Percentiles rank a stretch among this genome's conserved stretches.
phyloP scores from a whole-genome alignment of 176 grass and related monocot genomes.

The Rhipidocladum racemiflorum region DNA sequence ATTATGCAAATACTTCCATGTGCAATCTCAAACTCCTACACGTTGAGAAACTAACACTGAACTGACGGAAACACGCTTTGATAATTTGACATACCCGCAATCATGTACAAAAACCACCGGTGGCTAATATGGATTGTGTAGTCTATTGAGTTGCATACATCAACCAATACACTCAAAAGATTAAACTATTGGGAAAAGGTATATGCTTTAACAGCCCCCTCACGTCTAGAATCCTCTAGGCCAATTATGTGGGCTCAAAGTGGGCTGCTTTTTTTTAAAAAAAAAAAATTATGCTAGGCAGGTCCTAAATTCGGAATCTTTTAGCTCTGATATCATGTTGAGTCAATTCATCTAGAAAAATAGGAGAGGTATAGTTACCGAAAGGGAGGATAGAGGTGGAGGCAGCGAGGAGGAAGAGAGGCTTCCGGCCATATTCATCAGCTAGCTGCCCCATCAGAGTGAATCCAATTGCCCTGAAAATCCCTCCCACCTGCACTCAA shows the following conservation, averaged over 20 bases:
- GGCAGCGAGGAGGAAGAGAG: constrained; percentile 61
- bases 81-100: no score
- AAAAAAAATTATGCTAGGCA: no score
- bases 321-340: no score
- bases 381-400: constrained; percentile 74
- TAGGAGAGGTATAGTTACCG: constrained; percentile 28
- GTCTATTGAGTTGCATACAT: no score
- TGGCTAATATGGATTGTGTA: no score
- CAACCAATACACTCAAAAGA: background rate
- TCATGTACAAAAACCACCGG: background rate
- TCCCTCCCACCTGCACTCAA: constrained; percentile 60
- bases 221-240: no score
- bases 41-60: no score
- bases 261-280: no score
- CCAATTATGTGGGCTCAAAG: no score
- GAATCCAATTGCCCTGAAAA: constrained; percentile 66
- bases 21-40: background rate
- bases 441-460: constrained; percentile 70
- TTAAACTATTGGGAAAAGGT: no score
- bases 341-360: background rate
- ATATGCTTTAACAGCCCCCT: no score
- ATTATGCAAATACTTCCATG: background rate
- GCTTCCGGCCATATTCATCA: constrained; percentile 80
- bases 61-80: background rate
- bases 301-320: no score